phyloP scores from a whole-genome alignment of 2,329 filamentous ascomycete species.

The Penicillium sp. region DNA sequence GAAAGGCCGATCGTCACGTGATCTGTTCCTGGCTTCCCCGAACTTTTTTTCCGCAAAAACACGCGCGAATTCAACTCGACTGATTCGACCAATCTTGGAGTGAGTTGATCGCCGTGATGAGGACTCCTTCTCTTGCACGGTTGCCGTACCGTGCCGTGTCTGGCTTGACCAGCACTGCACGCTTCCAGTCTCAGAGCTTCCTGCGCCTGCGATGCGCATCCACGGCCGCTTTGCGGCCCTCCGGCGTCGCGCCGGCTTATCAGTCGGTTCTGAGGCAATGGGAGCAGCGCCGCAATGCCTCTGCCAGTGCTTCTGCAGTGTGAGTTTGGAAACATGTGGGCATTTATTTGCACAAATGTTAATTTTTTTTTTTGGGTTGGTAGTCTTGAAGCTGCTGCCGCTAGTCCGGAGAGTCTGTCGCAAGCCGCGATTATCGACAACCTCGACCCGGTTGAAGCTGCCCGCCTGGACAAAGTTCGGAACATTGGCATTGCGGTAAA shows the following conservation, averaged over 20 bases:
- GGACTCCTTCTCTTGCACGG: constrained; percentile 45
- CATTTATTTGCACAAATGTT: not conserved
- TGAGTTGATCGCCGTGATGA: constrained; percentile 39
- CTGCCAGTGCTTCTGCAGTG: constrained; percentile 48
- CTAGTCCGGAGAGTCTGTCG: constrained; percentile 58
- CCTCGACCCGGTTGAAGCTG: constrained; percentile 76
- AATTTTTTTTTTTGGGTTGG: constrained; percentile 6
- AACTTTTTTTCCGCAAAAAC: constrained; percentile 39
- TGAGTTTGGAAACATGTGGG: constrained; percentile 29
- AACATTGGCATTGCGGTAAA: constrained; percentile 97
- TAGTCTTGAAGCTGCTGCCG: constrained; percentile 59
- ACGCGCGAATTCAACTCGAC: constrained; percentile 28
- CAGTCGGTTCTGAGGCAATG: constrained; percentile 44
- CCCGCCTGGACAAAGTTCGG: constrained; percentile 76
- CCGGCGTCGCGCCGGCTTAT: constrained; percentile 35
- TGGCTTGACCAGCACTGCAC: constrained; percentile 38
- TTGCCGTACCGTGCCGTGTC: constrained; percentile 42
- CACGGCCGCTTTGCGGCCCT: constrained; percentile 38
- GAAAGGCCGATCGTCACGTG: constrained; percentile 35
- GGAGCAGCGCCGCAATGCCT: constrained; percentile 47
- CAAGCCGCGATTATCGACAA: constrained; percentile 74
- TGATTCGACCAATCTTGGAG: constrained; percentile 31
- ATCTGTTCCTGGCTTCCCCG: constrained; percentile 39
- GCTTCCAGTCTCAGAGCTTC: constrained; percentile 39
- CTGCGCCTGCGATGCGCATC: constrained; percentile 44